Percentiles rank a stretch among this genome's conserved stretches.
phyloP scores from a whole-genome alignment of 2,329 filamentous ascomycete species.

The Aspergillus ochraceus region DNA sequence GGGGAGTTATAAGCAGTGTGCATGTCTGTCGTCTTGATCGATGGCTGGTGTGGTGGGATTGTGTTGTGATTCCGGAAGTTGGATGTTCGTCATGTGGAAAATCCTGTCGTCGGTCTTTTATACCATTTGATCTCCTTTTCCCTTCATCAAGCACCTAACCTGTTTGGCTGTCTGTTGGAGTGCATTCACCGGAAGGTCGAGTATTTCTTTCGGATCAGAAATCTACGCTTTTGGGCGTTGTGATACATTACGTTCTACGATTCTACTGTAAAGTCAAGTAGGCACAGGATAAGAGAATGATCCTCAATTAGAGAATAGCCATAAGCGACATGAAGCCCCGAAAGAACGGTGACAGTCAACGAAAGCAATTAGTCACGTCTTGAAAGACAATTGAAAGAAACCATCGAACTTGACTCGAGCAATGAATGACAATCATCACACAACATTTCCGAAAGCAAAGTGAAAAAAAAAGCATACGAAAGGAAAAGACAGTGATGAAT shows the following conservation, averaged over 20 bases:
- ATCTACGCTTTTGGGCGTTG: background rate
- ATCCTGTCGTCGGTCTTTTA: background rate
- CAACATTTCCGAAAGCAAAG: slow-evolving; percentile 7
- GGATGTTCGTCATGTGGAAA: too few species aligned
- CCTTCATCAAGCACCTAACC: too few species aligned
- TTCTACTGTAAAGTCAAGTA: background rate
- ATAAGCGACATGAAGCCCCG: background rate
- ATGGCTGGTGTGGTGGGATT: background rate
- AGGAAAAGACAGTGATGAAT: slow-evolving; percentile 3
- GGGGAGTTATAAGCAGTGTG: slow-evolving; percentile 23
- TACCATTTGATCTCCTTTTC: background rate
- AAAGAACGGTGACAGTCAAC: background rate
- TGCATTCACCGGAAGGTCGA: background rate
- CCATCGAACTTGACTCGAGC: background rate
- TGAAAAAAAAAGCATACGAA: background rate
- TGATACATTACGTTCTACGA: background rate
- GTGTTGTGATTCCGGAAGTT: too few species aligned
- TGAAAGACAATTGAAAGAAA: background rate
- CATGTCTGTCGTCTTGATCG: too few species aligned
- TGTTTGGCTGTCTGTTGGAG: background rate
- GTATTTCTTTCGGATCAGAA: background rate
- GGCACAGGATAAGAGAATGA: background rate
- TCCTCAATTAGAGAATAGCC: background rate
- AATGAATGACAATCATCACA: background rate
- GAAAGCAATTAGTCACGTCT: background rate